Evolutionary conservation across 495 filamentous ascomycete species (phyloP).

Genomic region (Haplographium delicatum): DNA sequence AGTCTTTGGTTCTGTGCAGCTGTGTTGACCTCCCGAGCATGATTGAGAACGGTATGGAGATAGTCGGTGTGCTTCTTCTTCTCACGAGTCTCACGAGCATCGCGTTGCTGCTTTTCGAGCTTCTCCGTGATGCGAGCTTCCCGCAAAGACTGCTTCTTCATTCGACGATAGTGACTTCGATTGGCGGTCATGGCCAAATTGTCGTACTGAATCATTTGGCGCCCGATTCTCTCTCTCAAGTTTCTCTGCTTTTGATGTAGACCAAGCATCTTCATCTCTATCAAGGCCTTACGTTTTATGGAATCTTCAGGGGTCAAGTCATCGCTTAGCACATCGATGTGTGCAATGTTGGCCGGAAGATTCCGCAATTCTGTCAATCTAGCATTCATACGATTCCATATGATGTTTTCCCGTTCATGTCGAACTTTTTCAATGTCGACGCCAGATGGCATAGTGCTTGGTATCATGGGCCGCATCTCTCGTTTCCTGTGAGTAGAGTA

Average conservation of each 20-base stretch:
- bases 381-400: conserved; percentile 83
- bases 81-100: conserved; percentile 87
- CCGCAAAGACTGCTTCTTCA: conserved; percentile 94
- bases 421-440: conserved; percentile 75
- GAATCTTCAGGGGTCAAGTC: conserved; percentile 69
- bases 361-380: conserved; percentile 77
- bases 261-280: conserved; percentile 84
- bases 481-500: conserved; percentile 74
- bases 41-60: conserved; percentile 64
- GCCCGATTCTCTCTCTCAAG: conserved; percentile 77
- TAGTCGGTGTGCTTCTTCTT: conserved; percentile 95
- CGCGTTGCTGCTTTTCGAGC: conserved; percentile 95
- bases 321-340: conserved; percentile 72
- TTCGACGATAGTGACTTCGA: conserved; percentile 76
- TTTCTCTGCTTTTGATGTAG: conserved; percentile 79
- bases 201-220: conserved; percentile 86
- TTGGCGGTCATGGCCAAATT: conserved; percentile 95
- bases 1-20: conserved; percentile 57
- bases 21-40: conserved; percentile 55
- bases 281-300: conserved; percentile 80
- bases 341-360: conserved; percentile 72
- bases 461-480: conserved; percentile 67
- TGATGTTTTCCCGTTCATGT: conserved; percentile 77
- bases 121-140: conserved; percentile 97
- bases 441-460: conserved; percentile 84